phyloP scores from a whole-genome alignment of 768 basidiomycete genomes.

The Rickenella mellea region DNA sequence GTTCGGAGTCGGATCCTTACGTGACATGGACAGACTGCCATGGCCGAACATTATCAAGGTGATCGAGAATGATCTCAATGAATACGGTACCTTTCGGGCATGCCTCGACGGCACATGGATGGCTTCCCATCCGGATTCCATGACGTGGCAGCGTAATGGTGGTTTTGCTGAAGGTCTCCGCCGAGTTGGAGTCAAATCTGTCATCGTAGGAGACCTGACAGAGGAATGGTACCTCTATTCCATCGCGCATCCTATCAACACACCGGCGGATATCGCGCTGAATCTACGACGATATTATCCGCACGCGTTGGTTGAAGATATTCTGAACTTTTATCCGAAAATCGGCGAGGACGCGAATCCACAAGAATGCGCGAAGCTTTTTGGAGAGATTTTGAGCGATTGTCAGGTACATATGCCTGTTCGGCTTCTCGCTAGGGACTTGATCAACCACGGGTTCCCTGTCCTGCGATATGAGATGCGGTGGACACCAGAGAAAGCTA shows the following conservation, averaged over 20 bases:
- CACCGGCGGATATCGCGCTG: constrained; percentile 38
- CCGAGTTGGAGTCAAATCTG: constrained; percentile 48
- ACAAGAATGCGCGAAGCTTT: constrained; percentile 35
- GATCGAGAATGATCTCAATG: constrained; percentile 53
- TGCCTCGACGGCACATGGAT: constrained; percentile 55
- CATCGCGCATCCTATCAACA: constrained; percentile 50
- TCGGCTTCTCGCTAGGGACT: constrained; percentile 51
- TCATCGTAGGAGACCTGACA: constrained; percentile 58
- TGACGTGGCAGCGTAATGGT: constrained; percentile 61
- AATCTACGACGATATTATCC: constrained; percentile 60
- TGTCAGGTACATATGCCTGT: constrained; percentile 64
- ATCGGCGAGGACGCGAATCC: constrained; percentile 29
- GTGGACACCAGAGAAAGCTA: constrained; percentile 56
- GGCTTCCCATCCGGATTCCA: constrained; percentile 39
- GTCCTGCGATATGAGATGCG: constrained; percentile 59
- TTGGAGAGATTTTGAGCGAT: constrained; percentile 51
- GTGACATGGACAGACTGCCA: constrained; percentile 38
- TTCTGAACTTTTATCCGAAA: constrained; percentile 35
- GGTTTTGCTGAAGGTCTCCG: constrained; percentile 42
- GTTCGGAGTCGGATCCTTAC: constrained; percentile 35
- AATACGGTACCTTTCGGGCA: constrained; percentile 60
- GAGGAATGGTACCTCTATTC: constrained; percentile 78
- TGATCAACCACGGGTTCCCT: constrained; percentile 47
- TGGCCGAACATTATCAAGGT: constrained; percentile 41
- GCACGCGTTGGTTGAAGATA: constrained; percentile 29